Percentiles rank a stretch among this genome's conserved stretches.
These are phyloP conservation scores for Selaginella moellendorffii DNA, from an alignment of 75 land plant genomes.

Conservation along the genomic window DNA sequence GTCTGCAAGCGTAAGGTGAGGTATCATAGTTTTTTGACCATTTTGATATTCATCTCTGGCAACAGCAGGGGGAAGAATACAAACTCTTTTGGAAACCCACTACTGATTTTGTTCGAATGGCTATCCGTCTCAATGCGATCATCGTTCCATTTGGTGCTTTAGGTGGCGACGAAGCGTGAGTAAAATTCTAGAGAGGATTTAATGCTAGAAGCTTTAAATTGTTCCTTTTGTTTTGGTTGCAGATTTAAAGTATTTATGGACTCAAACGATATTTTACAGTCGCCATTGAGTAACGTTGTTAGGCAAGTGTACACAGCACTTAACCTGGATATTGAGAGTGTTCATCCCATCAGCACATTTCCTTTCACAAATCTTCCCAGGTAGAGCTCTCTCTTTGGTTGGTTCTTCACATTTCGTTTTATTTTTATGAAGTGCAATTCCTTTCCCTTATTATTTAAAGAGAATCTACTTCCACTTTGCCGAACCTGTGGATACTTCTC, in stretches of 20 bases:
- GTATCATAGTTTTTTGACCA: too few species aligned
- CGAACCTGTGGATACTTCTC: constrained; percentile 25
- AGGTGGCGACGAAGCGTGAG: constrained; percentile 42
- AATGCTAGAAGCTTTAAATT: too few species aligned
- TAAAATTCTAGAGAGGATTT: too few species aligned
- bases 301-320: constrained; percentile 10
- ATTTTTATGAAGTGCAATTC: constrained; percentile 19
- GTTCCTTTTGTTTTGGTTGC: constrained; percentile 5
- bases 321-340: constrained; percentile 11
- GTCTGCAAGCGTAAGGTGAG: constrained; percentile 34
- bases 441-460: constrained; percentile 21
- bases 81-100: constrained; percentile 34
- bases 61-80: constrained; percentile 34
- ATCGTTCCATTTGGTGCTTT: constrained; percentile 34
- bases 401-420: background rate
- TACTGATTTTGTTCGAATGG: constrained; percentile 39
- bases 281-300: constrained; percentile 27
- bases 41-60: too few species aligned
- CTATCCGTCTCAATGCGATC: constrained; percentile 27
- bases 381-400: constrained; percentile 9
- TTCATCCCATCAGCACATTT: constrained; percentile 27
- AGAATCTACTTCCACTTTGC: constrained; percentile 36
- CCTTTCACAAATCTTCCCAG: constrained; percentile 30
- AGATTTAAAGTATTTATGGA: constrained; percentile 24
- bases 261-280: constrained; percentile 20